Evolutionary conservation across 441 rosid genomes (phyloP).

Genomic region (Pelargonium cotyledonis): DNA sequence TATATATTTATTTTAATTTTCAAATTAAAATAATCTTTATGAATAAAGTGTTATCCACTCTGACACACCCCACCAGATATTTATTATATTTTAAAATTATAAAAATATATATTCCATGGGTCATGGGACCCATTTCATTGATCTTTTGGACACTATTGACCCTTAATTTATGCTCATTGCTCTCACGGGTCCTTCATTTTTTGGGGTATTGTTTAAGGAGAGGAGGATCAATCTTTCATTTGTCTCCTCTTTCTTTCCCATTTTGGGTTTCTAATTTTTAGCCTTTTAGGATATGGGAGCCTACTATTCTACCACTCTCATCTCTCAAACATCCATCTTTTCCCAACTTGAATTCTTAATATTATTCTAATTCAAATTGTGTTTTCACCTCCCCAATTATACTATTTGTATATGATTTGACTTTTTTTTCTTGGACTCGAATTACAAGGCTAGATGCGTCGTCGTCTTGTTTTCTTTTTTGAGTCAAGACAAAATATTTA

Average conservation of each 20-base stretch:
- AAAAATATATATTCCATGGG: neutral
- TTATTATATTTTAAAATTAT: no score
- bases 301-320: no score
- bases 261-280: neutral
- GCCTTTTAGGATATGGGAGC: neutral
- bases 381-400: no score
- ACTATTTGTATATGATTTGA: no score
- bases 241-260: neutral
- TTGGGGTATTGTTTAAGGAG: no score
- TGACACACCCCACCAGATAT: constrained; percentile 5
- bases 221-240: neutral
- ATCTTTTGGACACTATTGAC: constrained; percentile 13
- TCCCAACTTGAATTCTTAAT: no score
- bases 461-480: no score
- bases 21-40: neutral
- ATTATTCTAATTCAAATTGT: no score
- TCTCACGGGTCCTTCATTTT: neutral
- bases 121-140: neutral
- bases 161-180: neutral
- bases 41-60: constrained; percentile 14
- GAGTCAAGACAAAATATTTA: no score
- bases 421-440: no score
- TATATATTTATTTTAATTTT: neutral
- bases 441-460: no score
- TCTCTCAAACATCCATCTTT: no score